These are phyloP conservation scores for Xylaria hypoxylon DNA, from an alignment of 2,329 filamentous ascomycete species.

Conservation along the genomic window DNA sequence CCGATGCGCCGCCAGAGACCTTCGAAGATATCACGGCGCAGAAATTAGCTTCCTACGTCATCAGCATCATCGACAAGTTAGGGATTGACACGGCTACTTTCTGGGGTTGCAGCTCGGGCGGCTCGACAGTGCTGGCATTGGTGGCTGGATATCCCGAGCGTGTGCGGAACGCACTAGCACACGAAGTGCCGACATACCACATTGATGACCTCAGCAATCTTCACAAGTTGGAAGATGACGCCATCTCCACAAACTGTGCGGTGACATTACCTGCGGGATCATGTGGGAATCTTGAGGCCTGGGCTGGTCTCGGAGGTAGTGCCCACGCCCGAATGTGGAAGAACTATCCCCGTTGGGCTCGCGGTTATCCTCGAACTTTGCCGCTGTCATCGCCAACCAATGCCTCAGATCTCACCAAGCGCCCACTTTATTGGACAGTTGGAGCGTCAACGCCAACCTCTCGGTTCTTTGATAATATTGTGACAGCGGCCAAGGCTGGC, in stretches of 20 bases:
- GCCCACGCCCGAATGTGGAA: slow-evolving; percentile 35
- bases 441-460: slow-evolving; percentile 31
- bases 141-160: slow-evolving; percentile 33
- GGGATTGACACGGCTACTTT: slow-evolving; percentile 35
- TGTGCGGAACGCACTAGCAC: slow-evolving; percentile 36
- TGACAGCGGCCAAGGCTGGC: slow-evolving; percentile 34
- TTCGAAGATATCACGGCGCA: slow-evolving; percentile 33
- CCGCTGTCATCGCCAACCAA: slow-evolving; percentile 28
- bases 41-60: slow-evolving; percentile 38
- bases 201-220: slow-evolving; percentile 26
- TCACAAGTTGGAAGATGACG: slow-evolving; percentile 32
- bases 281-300: slow-evolving; percentile 32
- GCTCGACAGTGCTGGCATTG: slow-evolving; percentile 34
- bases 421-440: slow-evolving; percentile 37
- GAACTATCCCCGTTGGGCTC: slow-evolving; percentile 38
- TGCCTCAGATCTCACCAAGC: slow-evolving; percentile 19
- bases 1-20: slow-evolving; percentile 30
- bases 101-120: slow-evolving; percentile 40
- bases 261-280: neutral
- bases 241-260: slow-evolving; percentile 17
- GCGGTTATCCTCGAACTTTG: slow-evolving; percentile 34
- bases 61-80: slow-evolving; percentile 36
- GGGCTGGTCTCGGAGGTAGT: slow-evolving; percentile 31
- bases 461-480: slow-evolving; percentile 36
- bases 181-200: slow-evolving; percentile 36